Evolutionary conservation across 257 asterid species (phyloP).

Genomic region (Primulina tabacum): DNA sequence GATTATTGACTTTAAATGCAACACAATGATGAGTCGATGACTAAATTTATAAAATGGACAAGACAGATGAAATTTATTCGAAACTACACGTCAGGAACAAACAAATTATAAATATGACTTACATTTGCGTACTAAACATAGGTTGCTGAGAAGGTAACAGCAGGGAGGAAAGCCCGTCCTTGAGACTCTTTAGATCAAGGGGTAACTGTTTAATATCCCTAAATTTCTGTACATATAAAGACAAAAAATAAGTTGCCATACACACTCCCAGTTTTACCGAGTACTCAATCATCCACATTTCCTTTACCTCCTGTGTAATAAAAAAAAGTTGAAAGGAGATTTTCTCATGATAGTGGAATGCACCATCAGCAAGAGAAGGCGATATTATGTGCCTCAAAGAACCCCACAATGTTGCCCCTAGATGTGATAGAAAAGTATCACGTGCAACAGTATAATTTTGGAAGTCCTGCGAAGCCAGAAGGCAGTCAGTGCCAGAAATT

Average conservation of each 20-base stretch:
- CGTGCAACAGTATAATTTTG: conserved; percentile 96
- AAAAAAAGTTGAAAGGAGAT: conserved; percentile 90
- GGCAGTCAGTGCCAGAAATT: conserved; percentile 24
- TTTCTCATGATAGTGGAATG: conserved; percentile 91
- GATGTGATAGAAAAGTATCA: conserved; percentile 92
- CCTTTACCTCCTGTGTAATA: conserved; percentile 83
- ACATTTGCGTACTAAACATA: conserved; percentile 80
- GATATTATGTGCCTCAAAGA: conserved; percentile 86
- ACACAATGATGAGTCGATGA: conserved; percentile 1
- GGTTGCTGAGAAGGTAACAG: conserved; percentile 78
- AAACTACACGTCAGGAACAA: conserved; percentile 19
- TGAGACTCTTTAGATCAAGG: conserved; percentile 69
- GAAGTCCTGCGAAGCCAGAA: conserved; percentile 55
- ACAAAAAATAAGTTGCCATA: conserved; percentile 17
- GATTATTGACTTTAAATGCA: conserved; percentile 13
- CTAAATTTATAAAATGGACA: neutral
- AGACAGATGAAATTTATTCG: conserved; percentile 11
- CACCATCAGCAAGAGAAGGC: conserved; percentile 98
- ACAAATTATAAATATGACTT: conserved; percentile 27
- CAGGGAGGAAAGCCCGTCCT: conserved; percentile 76
- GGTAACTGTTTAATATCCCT: conserved; percentile 62
- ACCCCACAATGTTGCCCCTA: conserved; percentile 97
- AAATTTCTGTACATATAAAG: conserved; percentile 53
- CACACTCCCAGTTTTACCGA: neutral
- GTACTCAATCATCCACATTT: conserved; percentile 18